Percentiles rank a stretch among this genome's conserved stretches.
These are phyloP conservation scores for Serendipita sp. DNA, from an alignment of 768 basidiomycete species.

Conservation along the genomic window DNA sequence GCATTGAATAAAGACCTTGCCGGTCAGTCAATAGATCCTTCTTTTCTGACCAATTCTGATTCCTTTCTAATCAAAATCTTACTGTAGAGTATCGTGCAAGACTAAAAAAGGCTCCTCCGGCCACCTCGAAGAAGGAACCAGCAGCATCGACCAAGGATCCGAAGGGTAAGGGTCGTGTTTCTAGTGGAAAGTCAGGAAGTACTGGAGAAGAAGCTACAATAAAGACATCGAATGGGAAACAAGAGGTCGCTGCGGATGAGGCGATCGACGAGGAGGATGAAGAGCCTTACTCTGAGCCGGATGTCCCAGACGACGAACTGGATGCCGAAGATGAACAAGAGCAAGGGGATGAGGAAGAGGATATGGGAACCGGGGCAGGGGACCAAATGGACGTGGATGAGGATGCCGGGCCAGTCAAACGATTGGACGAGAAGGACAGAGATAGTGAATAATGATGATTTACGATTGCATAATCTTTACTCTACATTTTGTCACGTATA, in stretches of 20 bases:
- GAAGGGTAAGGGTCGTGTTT: slow-evolving; percentile 19
- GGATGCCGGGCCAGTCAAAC: slow-evolving; percentile 23
- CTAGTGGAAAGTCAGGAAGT: slow-evolving; percentile 4
- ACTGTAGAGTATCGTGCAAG: slow-evolving; percentile 46
- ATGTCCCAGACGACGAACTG: slow-evolving; percentile 1
- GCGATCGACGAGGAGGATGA: slow-evolving; percentile 10
- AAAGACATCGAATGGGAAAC: slow-evolving; percentile 14
- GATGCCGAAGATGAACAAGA: slow-evolving; percentile 14
- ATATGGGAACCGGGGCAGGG: slow-evolving; percentile 18
- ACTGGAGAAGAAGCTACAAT: background rate
- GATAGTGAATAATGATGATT: background rate
- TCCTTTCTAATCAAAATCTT: background rate
- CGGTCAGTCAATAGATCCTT: slow-evolving; percentile 24
- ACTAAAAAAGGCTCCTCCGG: slow-evolving; percentile 23
- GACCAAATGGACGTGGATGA: slow-evolving; percentile 30
- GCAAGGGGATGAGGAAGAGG: slow-evolving; percentile 2
- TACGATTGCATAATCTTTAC: no score
- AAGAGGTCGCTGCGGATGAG: slow-evolving; percentile 21
- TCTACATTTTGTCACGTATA: no score
- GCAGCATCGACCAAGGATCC: slow-evolving; percentile 14
- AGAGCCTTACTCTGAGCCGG: slow-evolving; percentile 6
- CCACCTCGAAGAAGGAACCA: slow-evolving; percentile 16
- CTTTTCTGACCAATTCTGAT: background rate
- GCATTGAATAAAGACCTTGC: slow-evolving; percentile 47
- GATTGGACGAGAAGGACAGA: slow-evolving; percentile 19